Evolutionary conservation across 2,329 filamentous ascomycete genomes (phyloP).

Genomic region (Chrysoporthe puriensis): DNA sequence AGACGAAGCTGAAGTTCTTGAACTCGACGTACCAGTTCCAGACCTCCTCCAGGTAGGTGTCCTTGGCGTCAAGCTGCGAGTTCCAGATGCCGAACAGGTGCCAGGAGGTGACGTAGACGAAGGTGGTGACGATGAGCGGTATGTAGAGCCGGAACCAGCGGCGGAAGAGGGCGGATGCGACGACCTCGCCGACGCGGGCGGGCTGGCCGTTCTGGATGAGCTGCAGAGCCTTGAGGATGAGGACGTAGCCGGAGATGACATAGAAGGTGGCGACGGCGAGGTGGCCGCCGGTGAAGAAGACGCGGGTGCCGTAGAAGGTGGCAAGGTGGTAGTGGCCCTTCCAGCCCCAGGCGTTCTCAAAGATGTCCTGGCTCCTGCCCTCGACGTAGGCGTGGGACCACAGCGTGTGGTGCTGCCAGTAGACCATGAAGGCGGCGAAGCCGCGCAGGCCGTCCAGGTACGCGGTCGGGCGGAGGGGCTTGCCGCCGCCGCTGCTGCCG

Average conservation of each 20-base stretch:
- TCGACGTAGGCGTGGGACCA: slow-evolving; percentile 10
- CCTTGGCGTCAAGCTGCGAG: slow-evolving; percentile 13
- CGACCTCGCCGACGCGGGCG: slow-evolving; percentile 11
- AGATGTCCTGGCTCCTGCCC: background rate
- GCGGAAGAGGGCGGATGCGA: slow-evolving; percentile 18
- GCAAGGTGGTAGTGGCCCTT: slow-evolving; percentile 11
- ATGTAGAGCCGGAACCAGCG: slow-evolving; percentile 19
- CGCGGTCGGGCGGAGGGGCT: slow-evolving; percentile 14
- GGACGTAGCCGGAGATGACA: slow-evolving; percentile 23
- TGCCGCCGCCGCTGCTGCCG: slow-evolving; percentile 11
- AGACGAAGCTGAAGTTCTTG: slow-evolving; percentile 20
- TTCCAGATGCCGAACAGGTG: slow-evolving; percentile 21
- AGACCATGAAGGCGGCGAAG: slow-evolving; percentile 21
- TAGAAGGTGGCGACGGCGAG: slow-evolving; percentile 21
- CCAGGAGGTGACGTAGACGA: slow-evolving; percentile 15
- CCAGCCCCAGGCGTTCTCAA: slow-evolving; percentile 18
- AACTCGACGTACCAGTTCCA: slow-evolving; percentile 21
- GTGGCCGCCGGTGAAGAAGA: slow-evolving; percentile 23
- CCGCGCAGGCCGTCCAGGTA: slow-evolving; percentile 21
- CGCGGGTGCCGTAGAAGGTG: slow-evolving; percentile 12
- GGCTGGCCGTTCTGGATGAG: slow-evolving; percentile 12
- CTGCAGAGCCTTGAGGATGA: slow-evolving; percentile 14
- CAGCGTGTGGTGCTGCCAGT: slow-evolving; percentile 17
- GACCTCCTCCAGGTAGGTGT: slow-evolving; percentile 10
- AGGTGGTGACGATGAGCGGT: slow-evolving; percentile 16